These are phyloP conservation scores for Nicotiana noctiflora DNA, from an alignment of 257 asterid genomes.

Conservation along the genomic window DNA sequence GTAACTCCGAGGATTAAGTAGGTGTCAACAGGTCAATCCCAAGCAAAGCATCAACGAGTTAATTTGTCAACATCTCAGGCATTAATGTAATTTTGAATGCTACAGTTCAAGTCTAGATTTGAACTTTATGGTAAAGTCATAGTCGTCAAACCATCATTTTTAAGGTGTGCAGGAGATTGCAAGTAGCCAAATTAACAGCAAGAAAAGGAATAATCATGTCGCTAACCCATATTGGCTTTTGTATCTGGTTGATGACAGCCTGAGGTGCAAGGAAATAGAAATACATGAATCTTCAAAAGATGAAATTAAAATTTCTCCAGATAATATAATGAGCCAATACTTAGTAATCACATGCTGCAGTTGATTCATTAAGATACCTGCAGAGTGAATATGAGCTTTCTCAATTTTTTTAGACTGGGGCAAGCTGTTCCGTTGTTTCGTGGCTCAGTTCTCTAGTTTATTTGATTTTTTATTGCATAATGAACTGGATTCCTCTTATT, in stretches of 20 bases:
- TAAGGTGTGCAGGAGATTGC: not conserved
- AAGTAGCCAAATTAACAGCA: not conserved
- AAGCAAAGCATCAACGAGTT: not conserved
- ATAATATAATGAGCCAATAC: not conserved
- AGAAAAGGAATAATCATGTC: not conserved
- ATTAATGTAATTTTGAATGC: not conserved
- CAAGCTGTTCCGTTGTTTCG: not conserved
- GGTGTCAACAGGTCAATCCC: not conserved
- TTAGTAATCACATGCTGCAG: not conserved
- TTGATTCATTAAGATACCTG: not conserved
- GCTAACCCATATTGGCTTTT: not conserved
- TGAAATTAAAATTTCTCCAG: not conserved
- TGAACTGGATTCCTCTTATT: not conserved
- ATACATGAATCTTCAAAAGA: not conserved
- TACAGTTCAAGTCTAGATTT: not conserved
- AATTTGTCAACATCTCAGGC: not conserved
- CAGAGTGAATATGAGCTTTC: not conserved
- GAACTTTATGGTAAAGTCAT: not conserved
- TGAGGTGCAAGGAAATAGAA: not conserved
- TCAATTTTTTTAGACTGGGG: not conserved
- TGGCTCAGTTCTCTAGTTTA: not conserved
- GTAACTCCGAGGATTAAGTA: not conserved
- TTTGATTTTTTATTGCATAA: not conserved
- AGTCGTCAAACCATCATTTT: not conserved
- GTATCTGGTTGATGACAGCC: not conserved